phyloP scores from a whole-genome alignment of 225 moss, liverwort and hornwort genomes.

The Thuidium tamariscinum region DNA sequence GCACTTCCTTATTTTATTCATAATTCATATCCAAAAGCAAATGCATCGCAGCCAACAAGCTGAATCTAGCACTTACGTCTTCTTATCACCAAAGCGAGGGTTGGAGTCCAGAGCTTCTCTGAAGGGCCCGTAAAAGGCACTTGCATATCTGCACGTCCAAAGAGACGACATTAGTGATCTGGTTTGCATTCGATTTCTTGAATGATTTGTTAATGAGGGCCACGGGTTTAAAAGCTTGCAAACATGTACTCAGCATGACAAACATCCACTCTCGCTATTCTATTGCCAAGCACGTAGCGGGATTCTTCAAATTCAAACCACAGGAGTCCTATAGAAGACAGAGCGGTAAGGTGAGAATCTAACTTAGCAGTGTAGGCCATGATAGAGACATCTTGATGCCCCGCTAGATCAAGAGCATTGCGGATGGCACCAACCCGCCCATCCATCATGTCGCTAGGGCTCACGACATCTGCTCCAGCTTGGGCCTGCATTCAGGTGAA shows the following conservation, averaged over 20 bases:
- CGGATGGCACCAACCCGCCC: slow-evolving; percentile 95
- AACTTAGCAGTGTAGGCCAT: slow-evolving; percentile 99
- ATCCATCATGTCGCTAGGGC: slow-evolving; percentile 99
- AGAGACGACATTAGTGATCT: background rate
- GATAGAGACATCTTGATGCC: slow-evolving; percentile 82
- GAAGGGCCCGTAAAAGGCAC: slow-evolving; percentile 98
- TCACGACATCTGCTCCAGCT: slow-evolving; percentile 98
- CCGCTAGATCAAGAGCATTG: slow-evolving; percentile 80
- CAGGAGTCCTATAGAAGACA: background rate
- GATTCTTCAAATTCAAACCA: background rate
- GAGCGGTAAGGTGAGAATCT: background rate
- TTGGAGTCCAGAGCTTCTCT: slow-evolving; percentile 98
- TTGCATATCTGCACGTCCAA: slow-evolving; percentile 65
- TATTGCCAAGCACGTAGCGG: background rate
- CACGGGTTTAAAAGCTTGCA: background rate
- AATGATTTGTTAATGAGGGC: background rate
- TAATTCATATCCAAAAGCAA: background rate
- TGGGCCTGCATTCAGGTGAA: slow-evolving; percentile 48
- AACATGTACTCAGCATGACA: background rate
- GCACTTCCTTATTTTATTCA: background rate
- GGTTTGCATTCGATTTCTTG: background rate
- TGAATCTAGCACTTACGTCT: slow-evolving; percentile 48
- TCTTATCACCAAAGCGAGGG: slow-evolving; percentile 96
- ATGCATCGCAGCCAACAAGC: background rate
- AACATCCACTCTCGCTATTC: background rate